Percentiles rank a stretch among this genome's conserved stretches.
Conservation (phyloP, 345 rosid genomes). For the Mercurialis annua region DNA sequence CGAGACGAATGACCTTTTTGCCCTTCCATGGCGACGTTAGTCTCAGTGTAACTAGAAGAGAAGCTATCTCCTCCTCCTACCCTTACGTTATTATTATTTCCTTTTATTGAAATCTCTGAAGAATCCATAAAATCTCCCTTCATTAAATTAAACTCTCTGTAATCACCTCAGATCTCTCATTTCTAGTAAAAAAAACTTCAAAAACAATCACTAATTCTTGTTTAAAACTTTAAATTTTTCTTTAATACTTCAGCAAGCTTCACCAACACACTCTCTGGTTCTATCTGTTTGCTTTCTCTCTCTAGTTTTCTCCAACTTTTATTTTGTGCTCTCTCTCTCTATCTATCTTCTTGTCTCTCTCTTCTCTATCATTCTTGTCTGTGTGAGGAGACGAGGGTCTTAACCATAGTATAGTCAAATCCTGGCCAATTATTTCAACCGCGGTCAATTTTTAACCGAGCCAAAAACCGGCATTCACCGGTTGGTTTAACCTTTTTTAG, state of each 20-base stretch:
- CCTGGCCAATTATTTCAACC: conserved; percentile 63
- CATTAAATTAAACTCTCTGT: neutral
- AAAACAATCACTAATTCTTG: neutral
- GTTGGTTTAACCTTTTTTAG: conserved; percentile 26
- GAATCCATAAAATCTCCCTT: conserved; percentile 13
- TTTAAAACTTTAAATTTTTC: neutral
- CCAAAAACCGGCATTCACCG: conserved; percentile 45
- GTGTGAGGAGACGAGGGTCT: conserved; percentile 26
- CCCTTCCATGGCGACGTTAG: conserved; percentile 23
- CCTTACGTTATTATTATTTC: conserved; percentile 19
- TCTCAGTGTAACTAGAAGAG: conserved; percentile 23
- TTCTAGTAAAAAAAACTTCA: neutral
- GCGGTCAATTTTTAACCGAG: conserved; percentile 77
- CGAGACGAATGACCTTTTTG: conserved; percentile 19
- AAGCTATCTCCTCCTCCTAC: conserved; percentile 23
- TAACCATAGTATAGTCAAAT: conserved; percentile 64
- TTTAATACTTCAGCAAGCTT: neutral
- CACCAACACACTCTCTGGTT: conserved; percentile 18
- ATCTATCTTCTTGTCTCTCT: conserved; percentile 30
- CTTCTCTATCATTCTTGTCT: conserved; percentile 24
- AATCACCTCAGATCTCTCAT: conserved; percentile 28
- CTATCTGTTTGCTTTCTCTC: conserved; percentile 16
- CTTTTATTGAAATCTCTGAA: conserved; percentile 22
- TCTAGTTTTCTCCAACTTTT: conserved; percentile 18
- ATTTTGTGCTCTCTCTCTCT: conserved; percentile 25